Base-by-base conservation (phyloP, 1,284 basidiomycete genomes). In the Marasmius fiardii region DNA sequence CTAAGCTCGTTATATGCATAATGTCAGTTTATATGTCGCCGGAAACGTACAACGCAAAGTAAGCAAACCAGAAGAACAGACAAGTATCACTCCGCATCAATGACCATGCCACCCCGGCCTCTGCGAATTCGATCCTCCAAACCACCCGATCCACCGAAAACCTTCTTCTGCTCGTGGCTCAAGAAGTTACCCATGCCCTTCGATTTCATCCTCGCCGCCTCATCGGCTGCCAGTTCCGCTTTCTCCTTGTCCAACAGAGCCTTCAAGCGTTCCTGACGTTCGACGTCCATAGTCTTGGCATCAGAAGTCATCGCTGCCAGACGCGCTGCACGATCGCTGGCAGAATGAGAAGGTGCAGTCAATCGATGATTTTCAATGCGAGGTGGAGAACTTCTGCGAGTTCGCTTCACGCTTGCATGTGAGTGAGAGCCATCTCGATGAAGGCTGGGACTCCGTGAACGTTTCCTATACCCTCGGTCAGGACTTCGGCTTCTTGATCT, bases 231-330 rank as follows among this genome's bases (percentile, higher is more conserved):
- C 3, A 83, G 65, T 59, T 90, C 86, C 4, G 80, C 84, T 66
- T 86, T 90, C 69, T 92, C 89, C 65, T 81, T 82, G 65, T 83
- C 86, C 37, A 90, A 71, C 53, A 91, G 68, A 11, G 71, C 71
- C 1, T 80, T 74, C 10, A 92, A 72, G 39, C 87, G 82, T 60
- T 84, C 80, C 60, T 86, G 81, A n/a, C 92, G 82, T 54, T 92
- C 85, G 1, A 68, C 66, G 37, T 80, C 77, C 75, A 94, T 78
- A 16, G 72, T 68, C 24, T 75, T 69, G 1, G 95, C 95, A 60
- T 89, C 83, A 1, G 80, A 70, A 24, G 86, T 74, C 95, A 98
- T 97, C 10, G 92, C 90, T 0, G 92, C 93, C 18, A 98, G 77
- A 31, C 89, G 86, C 21, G 91, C 90, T 2, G 86, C 86, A 31